Base-by-base conservation (phyloP, 768 basidiomycete species). In the Mycena pura region DNA sequence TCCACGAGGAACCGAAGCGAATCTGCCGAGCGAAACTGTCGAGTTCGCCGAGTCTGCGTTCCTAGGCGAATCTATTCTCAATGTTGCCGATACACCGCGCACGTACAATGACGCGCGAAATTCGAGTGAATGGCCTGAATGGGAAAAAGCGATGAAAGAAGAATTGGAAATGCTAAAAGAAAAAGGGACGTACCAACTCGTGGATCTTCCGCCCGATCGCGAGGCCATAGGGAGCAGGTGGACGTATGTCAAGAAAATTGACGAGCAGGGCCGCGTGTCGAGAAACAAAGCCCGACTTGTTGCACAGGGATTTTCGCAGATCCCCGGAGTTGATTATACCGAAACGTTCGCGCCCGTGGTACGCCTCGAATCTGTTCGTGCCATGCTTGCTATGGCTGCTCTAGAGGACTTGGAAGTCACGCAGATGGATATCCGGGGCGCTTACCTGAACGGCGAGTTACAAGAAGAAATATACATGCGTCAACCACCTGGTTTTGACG, bases 401-500 rank as follows among this genome's bases (percentile, higher is more conserved):
- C 13, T 10, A 0, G 34, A 68, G 8, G 65, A 71, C 48, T 70
- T 72, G 52, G 68, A 75, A 15, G 32, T 79, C 9, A 59, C 77
- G 31, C 65, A 48, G 31, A 62, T 77, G n/a, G 76, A 79, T 60
- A 67, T 79, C 38, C 55, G 56, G 29, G 55, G 52, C 4, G 63
- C 58, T 14, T 65, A 55, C 38, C 34, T 65, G 6, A 60, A 65
- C 47, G 63, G 58, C 19, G n/a, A 50, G 29, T 38, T 62, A 34
- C 19, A 39, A n/a, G 59, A 60, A 46, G 36, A 49, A 6, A 76
- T 79, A 41, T 81, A 72, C 62, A 77, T 80, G 75, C 50, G 70
- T 28, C 64, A 72, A 19, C 75, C 75, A 2, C 67, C 60, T 0
- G 73, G 76, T 2, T 70, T 67, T 22, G 60, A 44, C 2, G 22